These are phyloP conservation scores for Neurospora tetraspora DNA, from an alignment of 495 filamentous ascomycete genomes.

Conservation along the genomic window DNA sequence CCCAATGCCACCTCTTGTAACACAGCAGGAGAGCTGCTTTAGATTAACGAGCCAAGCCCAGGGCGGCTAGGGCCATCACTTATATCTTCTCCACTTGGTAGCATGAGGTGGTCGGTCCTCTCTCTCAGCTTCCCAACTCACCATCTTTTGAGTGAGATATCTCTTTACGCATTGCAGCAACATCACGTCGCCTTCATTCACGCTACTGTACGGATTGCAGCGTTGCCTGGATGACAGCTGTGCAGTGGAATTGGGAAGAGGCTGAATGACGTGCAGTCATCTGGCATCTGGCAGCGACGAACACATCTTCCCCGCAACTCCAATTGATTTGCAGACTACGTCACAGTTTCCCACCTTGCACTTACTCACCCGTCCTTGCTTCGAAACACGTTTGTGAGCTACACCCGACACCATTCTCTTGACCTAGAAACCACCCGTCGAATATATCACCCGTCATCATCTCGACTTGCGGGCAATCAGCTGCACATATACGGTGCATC, in stretches of 20 bases:
- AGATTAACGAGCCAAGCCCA: background rate
- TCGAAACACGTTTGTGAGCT: background rate
- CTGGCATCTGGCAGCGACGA: background rate
- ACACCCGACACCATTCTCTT: background rate
- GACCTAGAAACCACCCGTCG: background rate
- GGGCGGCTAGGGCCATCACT: background rate
- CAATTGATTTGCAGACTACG: background rate
- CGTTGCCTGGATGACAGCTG: background rate
- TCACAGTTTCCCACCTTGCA: background rate
- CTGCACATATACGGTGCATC: background rate
- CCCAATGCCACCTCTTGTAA: background rate
- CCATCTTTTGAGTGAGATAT: background rate
- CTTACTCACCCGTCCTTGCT: background rate
- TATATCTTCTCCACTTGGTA: background rate
- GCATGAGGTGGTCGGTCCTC: background rate
- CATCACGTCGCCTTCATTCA: background rate
- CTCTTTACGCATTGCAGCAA: background rate
- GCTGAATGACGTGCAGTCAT: background rate
- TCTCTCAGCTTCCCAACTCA: background rate
- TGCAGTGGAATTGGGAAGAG: background rate
- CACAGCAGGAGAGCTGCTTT: background rate
- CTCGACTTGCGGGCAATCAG: background rate
- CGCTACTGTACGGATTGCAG: background rate
- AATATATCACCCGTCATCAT: background rate
- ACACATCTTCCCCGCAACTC: background rate